Conservation (phyloP, 306 rosid genomes). For the Quercus suber region DNA sequence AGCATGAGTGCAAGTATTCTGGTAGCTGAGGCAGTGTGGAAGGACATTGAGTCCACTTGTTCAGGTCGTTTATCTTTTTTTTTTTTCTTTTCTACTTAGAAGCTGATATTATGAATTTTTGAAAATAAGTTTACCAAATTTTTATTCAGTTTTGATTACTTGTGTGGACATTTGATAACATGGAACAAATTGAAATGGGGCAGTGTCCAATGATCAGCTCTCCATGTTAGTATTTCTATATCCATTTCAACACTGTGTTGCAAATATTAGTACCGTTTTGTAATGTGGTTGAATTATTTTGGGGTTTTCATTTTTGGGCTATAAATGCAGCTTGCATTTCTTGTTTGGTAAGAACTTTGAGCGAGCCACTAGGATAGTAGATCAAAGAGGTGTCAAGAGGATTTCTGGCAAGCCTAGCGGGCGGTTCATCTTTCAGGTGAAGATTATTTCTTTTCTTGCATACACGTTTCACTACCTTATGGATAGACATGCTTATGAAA, state of each 20-base stretch:
- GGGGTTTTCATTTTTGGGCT: background rate
- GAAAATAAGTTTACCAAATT: background rate
- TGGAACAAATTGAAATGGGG: slow-evolving; percentile 1
- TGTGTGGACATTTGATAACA: background rate
- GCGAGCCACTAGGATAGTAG: slow-evolving; percentile 82
- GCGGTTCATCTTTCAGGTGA: slow-evolving; percentile 83
- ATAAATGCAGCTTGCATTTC: slow-evolving; percentile 64
- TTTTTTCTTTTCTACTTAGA: background rate
- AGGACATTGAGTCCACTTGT: slow-evolving; percentile 36
- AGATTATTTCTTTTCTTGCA: background rate
- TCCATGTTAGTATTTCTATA: slow-evolving; percentile 38
- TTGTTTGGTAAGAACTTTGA: slow-evolving; percentile 90
- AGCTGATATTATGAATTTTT: background rate
- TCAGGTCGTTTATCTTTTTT: slow-evolving; percentile 23
- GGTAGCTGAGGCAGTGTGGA: slow-evolving; percentile 51
- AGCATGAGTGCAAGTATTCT: slow-evolving; percentile 34
- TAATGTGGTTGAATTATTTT: background rate
- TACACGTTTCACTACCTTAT: background rate
- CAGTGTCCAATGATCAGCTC: slow-evolving; percentile 50
- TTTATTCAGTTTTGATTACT: background rate
- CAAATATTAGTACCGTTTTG: background rate
- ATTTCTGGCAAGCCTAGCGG: slow-evolving; percentile 66
- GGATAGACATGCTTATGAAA: background rate
- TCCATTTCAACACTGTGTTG: background rate
- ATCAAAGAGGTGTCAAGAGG: slow-evolving; percentile 79